These are phyloP conservation scores for Fusarium succisae DNA, from an alignment of 2,329 filamentous ascomycete species.

Conservation along the genomic window DNA sequence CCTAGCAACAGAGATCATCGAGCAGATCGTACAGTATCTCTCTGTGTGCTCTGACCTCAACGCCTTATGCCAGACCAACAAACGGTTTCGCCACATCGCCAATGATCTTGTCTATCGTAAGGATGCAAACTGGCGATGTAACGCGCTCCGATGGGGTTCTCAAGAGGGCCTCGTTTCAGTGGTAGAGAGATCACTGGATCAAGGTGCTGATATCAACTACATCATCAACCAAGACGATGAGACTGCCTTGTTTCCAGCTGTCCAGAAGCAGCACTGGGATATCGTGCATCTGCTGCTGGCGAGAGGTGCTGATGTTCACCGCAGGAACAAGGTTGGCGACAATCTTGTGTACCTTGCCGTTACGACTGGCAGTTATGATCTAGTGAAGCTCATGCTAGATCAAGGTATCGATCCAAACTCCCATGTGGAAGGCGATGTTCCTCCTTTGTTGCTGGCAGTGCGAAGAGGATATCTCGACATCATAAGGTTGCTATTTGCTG, in stretches of 20 bases:
- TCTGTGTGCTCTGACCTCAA: background rate
- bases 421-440: background rate
- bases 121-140: background rate
- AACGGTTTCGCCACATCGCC: background rate
- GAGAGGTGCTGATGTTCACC: background rate
- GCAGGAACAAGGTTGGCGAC: background rate
- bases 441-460: background rate
- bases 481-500: background rate
- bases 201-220: background rate
- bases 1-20: conserved; percentile 7
- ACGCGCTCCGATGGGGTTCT: background rate
- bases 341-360: conserved; percentile 1
- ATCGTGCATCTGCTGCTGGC: background rate
- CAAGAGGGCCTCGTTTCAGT: background rate
- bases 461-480: background rate
- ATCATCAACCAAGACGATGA: background rate
- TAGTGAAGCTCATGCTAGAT: background rate
- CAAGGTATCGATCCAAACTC: background rate
- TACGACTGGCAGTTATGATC: background rate
- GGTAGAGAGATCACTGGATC: background rate
- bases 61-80: background rate
- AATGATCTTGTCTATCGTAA: background rate
- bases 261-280: background rate
- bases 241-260: background rate
- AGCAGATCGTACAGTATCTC: background rate